Evolutionary conservation across 1,284 basidiomycete species (phyloP), one percentile per base, ranked within the genome.

Genomic region (Boletellus dicymbophilus): DNA sequence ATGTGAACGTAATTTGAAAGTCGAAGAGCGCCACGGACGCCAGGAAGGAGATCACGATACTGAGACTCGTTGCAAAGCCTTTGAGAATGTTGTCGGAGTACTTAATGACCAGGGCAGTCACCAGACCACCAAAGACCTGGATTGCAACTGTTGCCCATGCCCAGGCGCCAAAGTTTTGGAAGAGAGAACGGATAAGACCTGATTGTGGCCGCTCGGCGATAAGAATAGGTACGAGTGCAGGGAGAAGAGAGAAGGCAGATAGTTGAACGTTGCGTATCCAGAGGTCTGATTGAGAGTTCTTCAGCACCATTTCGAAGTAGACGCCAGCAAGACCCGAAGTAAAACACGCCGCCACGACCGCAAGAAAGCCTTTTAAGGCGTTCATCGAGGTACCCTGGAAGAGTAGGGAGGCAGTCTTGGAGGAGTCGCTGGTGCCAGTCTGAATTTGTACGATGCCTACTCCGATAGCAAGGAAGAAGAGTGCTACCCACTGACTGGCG

Each of bases 221-320:
- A 38, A 97, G 62, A 58, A 97, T 83, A 12, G 96, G 94, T 7
- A 90, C 73, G 37, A 96, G 72, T 4, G 95, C 95, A 2, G 96
- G 96, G 39, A 95, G 74, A 39, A 99, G 79, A 23, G 93, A 96
- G 74, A 98, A 98, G 51, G 94, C 78, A 22, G 94, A 97, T 13
- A 99, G 81, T 67, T 98, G 96, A 44, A 97, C 91, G 72, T 98
- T 99, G 60, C 96, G 88, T 49, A 96, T 88, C 95, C 95, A 98
- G 8, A 98, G 80, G 70, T 97, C 94, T 18, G 85, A 83, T 58
- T 85, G 84, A 11, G 90, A 92, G 58, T 84, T 88, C 73, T 98
- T 98, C 64, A 98, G 78, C 18, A 98, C 93, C 87, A 95, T 95
- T 74, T 98, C 96, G 62, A 98, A 98, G 75, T 98, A 98, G 25